Evolutionary conservation across 2,329 filamentous ascomycete species (phyloP).

Genomic region (Chaetoscypha palmicola): DNA sequence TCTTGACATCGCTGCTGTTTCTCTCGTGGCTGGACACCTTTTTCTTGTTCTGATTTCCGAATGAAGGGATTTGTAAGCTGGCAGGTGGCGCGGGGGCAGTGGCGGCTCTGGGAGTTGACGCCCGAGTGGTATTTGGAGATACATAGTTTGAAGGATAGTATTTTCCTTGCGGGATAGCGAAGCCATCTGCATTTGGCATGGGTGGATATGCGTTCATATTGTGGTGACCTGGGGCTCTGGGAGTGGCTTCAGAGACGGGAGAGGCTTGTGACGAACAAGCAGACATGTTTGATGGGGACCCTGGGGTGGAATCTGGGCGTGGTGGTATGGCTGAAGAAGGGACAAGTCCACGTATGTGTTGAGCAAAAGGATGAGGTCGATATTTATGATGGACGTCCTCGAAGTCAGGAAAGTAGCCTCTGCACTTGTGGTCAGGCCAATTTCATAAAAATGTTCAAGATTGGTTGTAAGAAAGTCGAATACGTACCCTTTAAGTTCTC

Average conservation of each 20-base stretch:
- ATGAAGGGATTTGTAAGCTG: conserved; percentile 22
- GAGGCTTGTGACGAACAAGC: conserved; percentile 32
- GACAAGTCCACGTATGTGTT: background rate
- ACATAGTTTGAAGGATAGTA: conserved; percentile 59
- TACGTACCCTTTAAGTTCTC: conserved; percentile 53
- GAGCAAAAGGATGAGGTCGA: conserved; percentile 8
- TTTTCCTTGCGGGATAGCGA: conserved; percentile 48
- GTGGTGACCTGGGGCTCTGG: conserved; percentile 7
- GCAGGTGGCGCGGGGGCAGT: conserved; percentile 26
- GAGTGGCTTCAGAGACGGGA: conserved; percentile 10
- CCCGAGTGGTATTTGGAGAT: conserved; percentile 26
- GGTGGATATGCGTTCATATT: conserved; percentile 6
- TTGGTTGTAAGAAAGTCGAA: background rate
- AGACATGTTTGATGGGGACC: conserved; percentile 15
- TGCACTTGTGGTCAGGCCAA: conserved; percentile 27
- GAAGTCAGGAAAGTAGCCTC: conserved; percentile 55
- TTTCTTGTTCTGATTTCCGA: conserved; percentile 23
- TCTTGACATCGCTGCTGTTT: conserved; percentile 42
- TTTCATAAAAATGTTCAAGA: background rate
- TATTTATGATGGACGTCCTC: conserved; percentile 36
- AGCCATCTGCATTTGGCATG: conserved; percentile 12
- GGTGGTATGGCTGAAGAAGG: background rate
- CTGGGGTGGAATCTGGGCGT: conserved; percentile 1
- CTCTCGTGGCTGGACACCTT: conserved; percentile 34
- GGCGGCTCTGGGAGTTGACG: conserved; percentile 14